Percentiles rank a stretch among this genome's conserved stretches.
Evolutionary conservation across 495 filamentous ascomycete species (phyloP).

Genomic region (Lasiosphaeria hispida): DNA sequence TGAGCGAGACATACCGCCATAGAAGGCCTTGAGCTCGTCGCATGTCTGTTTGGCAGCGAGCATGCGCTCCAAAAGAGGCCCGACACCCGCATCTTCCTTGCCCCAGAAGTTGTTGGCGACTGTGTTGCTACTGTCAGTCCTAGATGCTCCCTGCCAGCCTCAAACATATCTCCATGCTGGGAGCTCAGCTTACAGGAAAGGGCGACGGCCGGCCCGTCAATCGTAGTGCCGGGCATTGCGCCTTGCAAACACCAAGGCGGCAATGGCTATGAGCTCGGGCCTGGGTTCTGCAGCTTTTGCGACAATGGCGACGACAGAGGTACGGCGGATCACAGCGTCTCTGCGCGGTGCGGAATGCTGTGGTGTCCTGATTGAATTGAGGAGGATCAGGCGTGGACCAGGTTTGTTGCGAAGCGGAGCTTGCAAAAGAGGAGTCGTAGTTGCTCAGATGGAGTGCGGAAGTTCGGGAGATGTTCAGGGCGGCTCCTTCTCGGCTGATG

Average conservation of each 20-base stretch:
- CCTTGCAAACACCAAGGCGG: slow-evolving; percentile 7
- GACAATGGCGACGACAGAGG: too few species aligned
- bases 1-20: slow-evolving; percentile 59
- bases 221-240: slow-evolving; percentile 32
- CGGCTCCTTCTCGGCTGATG: too few species aligned
- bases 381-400: too few species aligned
- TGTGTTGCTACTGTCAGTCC: slow-evolving; percentile 30
- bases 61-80: slow-evolving; percentile 92
- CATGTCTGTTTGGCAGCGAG: slow-evolving; percentile 91
- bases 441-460: too few species aligned
- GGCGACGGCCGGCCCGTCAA: slow-evolving; percentile 44
- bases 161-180: neutral
- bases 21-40: slow-evolving; percentile 92
- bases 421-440: too few species aligned
- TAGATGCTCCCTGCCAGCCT: neutral
- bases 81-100: slow-evolving; percentile 95
- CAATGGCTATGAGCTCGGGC: too few species aligned
- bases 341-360: too few species aligned
- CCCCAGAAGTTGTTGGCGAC: slow-evolving; percentile 99
- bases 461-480: too few species aligned
- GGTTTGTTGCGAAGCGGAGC: too few species aligned
- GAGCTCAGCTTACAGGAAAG: slow-evolving; percentile 41
- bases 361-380: too few species aligned
- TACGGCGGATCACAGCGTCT: too few species aligned
- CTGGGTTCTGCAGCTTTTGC: too few species aligned